Percentiles rank a stretch among this genome's conserved stretches.
These are phyloP conservation scores for Proliferodiscus dingleyae DNA, from an alignment of 2,329 filamentous ascomycete genomes.

Conservation along the genomic window DNA sequence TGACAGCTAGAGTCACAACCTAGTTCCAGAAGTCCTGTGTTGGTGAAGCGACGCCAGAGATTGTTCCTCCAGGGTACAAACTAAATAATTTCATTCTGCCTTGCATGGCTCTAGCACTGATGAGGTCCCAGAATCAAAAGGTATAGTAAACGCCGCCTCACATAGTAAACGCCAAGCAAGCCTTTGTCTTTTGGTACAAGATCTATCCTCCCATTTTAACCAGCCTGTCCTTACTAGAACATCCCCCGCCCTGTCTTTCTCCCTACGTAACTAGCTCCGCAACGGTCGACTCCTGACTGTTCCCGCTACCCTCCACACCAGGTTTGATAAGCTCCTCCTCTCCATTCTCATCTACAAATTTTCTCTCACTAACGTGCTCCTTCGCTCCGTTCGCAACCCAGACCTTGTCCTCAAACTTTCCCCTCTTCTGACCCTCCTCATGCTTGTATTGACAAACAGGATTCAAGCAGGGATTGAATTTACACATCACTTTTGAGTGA, in stretches of 20 bases:
- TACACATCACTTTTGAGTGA: slow-evolving; percentile 80
- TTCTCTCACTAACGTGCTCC: slow-evolving; percentile 79
- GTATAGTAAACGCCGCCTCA: background rate
- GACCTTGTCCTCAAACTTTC: slow-evolving; percentile 80
- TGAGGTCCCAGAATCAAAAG: background rate
- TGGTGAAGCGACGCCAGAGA: slow-evolving; percentile 18
- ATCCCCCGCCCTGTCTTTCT: slow-evolving; percentile 1
- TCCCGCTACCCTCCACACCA: slow-evolving; percentile 10
- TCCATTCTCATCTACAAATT: slow-evolving; percentile 70
- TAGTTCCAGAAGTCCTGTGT: no score
- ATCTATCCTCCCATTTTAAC: slow-evolving; percentile 5
- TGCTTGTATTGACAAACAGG: slow-evolving; percentile 86
- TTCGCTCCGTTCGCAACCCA: slow-evolving; percentile 65
- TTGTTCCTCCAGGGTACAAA: slow-evolving; percentile 24
- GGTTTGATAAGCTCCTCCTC: slow-evolving; percentile 47
- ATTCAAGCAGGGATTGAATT: slow-evolving; percentile 87
- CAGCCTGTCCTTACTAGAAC: background rate
- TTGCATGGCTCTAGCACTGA: slow-evolving; percentile 1
- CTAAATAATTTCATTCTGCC: slow-evolving; percentile 25
- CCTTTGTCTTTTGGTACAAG: slow-evolving; percentile 18
- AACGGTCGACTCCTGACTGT: slow-evolving; percentile 12
- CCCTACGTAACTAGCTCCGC: slow-evolving; percentile 24
- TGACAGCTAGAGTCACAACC: no score
- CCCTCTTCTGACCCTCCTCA: slow-evolving; percentile 79
- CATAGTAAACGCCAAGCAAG: slow-evolving; percentile 14